A percentile compares a stretch with the other conserved stretches of the same genome.
phyloP scores from a whole-genome alignment of 2,329 filamentous ascomycete genomes.

The Ceratocystis lukuohia region DNA sequence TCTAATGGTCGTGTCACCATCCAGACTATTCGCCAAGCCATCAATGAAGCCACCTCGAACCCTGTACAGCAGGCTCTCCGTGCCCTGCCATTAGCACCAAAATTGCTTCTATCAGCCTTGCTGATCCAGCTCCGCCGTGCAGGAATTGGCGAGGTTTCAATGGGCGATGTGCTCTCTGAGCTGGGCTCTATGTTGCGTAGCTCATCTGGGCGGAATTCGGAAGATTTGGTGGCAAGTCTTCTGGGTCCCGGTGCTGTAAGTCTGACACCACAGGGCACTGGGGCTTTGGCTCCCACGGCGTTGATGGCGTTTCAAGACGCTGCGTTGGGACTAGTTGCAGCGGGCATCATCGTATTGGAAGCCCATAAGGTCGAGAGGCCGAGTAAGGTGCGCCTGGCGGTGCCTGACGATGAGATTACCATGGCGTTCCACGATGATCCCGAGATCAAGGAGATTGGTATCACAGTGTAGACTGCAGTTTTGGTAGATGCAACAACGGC shows the following conservation, averaged over 20 bases:
- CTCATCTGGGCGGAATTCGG: constrained; percentile 15
- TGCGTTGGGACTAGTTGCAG: constrained; percentile 70
- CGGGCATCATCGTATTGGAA: constrained; percentile 78
- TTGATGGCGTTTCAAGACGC: constrained; percentile 39
- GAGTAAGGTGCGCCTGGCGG: constrained; percentile 71
- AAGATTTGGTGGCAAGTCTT: constrained; percentile 18
- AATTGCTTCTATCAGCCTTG: constrained; percentile 74
- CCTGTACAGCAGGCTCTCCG: constrained; percentile 83
- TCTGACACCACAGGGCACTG: constrained; percentile 12
- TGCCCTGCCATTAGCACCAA: constrained; percentile 64
- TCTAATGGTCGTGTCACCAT: constrained; percentile 60
- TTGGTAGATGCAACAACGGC: too few relatives aligned
- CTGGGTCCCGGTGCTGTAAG: constrained; percentile 5
- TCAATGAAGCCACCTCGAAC: constrained; percentile 86
- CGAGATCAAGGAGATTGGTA: constrained; percentile 68
- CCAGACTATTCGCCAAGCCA: constrained; percentile 82
- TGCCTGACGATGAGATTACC: constrained; percentile 83
- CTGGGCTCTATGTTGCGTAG: constrained; percentile 22
- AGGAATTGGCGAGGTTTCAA: constrained; percentile 72
- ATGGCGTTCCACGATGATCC: constrained; percentile 78
- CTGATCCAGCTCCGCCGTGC: constrained; percentile 66
- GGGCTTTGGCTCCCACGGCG: constrained; percentile 15
- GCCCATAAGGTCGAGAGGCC: constrained; percentile 67
- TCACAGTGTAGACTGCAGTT: constrained; percentile 29
- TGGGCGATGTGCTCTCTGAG: constrained; percentile 83